Percentiles rank a stretch among this genome's conserved stretches.
phyloP scores from a whole-genome alignment of 2,329 filamentous ascomycete genomes.

The Fusarium globosum region DNA sequence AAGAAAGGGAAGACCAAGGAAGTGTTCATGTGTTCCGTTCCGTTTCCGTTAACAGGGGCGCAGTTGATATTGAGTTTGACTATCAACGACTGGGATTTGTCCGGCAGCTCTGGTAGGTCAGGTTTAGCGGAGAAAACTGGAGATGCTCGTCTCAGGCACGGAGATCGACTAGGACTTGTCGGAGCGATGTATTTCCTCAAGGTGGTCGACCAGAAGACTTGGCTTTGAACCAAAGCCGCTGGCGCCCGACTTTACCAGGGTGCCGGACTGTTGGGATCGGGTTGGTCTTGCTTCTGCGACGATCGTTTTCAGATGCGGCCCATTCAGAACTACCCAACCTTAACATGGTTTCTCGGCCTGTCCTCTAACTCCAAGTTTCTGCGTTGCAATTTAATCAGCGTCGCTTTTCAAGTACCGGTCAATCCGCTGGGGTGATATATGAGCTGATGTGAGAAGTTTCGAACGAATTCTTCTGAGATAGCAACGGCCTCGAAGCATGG shows the following conservation, averaged over 20 bases:
- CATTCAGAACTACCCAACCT: conserved; percentile 21
- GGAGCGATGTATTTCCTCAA: conserved; percentile 26
- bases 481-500: conserved; percentile 2
- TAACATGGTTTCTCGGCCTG: conserved; percentile 5
- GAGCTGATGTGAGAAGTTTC: not conserved
- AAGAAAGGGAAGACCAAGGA: conserved; percentile 6
- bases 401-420: conserved; percentile 20
- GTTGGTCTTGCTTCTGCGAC: conserved; percentile 18
- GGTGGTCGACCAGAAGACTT: conserved; percentile 38
- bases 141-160: conserved; percentile 38
- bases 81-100: not conserved
- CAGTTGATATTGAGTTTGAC: conserved; percentile 35
- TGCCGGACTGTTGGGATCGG: conserved; percentile 33
- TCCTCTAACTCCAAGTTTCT: not conserved
- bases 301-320: conserved; percentile 32
- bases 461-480: not conserved
- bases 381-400: conserved; percentile 13
- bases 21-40: conserved; percentile 21
- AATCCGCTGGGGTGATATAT: not conserved
- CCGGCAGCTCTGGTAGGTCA: conserved; percentile 18
- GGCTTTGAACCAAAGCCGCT: conserved; percentile 43
- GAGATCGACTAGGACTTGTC: conserved; percentile 30
- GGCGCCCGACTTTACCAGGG: conserved; percentile 41
- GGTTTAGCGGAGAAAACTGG: conserved; percentile 29
- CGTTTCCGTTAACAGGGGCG: conserved; percentile 13